Evolutionary conservation across 2,329 filamentous ascomycete genomes (phyloP), one percentile per base, ranked within the genome.

Genomic region (Ascomycota sp.): DNA sequence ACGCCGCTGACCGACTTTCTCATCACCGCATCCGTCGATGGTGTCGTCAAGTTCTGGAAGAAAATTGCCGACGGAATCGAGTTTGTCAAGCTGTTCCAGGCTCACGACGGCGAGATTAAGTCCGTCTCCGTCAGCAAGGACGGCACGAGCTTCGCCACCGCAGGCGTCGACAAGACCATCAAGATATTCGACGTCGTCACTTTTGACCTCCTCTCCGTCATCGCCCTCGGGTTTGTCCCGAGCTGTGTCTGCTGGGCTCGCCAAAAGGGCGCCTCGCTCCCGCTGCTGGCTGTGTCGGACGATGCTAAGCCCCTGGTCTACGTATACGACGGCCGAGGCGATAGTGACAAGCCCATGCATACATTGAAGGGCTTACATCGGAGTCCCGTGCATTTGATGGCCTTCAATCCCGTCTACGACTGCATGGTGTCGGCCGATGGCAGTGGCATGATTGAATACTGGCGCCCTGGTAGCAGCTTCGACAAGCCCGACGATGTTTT

Each of bases 21-120:
- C 28, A 89, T 98, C 40, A 98, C 89, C 1, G 81, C 79, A 39
- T 95, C 89, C 0, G 59, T 80, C 30, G 89, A 98, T 50, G 91
- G 91, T n/a, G 77, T 86, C 1, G 86, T 95, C 44, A 98, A 98
- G 55, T 98, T 98, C 53, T 98, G 89, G 89, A 98, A 98, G 60
- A 98, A 98, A 59, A 69, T 79, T 41, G 75, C 72, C 2, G 74
- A 80, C 27, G 81, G 81, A 1, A 79, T 98, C 37, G 91, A 98
- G 57, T 98, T 98, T 48, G 86, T 95, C 35, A 98, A 98, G 57
- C 84, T 98, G 57, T 98, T 92, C 59, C 76, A 75, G 48, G 84
- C 89, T 7, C 91, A 98, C 55, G 65, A 68, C 37, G 80, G 81
- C 34, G 81, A 91, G 48, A 81, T 95, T 48, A 72, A 64, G 39